Evolutionary conservation across 2,329 filamentous ascomycete genomes (phyloP), one percentile per base, ranked within the genome.

Genomic region (Diplodia corticola): DNA sequence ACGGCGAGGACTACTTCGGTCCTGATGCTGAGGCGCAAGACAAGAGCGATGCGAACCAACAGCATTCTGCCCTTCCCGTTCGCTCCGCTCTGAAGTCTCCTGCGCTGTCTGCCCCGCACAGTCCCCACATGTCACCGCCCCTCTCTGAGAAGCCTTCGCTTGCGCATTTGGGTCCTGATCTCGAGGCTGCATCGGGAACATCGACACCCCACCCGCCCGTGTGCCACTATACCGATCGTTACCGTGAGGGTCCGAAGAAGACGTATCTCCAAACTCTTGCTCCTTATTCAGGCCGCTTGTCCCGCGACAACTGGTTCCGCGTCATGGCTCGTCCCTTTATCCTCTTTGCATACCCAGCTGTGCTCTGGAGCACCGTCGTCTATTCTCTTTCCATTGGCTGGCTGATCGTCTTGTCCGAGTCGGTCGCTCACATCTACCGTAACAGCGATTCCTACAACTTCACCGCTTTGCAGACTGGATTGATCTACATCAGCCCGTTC

Each of bases 381-480:
- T 98, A 98, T 75, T 83, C 93, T 0, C 89, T 95, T 71, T 95
- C 93, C 0, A 86, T 98, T 6, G 94, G 94, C 44, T 98, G 94
- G 95, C 84, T 98, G 30, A 97, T 98, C 70, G 93, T 98, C 50
- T 86, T 98, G 1, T 97, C 93, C 0, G 93, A 98, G 77, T 91
- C 90, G 0, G 88, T 98, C 2, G 86, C 92, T 0, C 84, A 90
- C 67, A 90, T 98, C 68, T 98, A 92, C 77, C 87, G 91, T 44
- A 82, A 87, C 64, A 81, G 82, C 0, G 81, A 85, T 0, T 83
- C 83, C 0, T 98, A 98, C 80, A 86, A 93, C 70, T 98, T 98
- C 75, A 88, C 85, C 26, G 85, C 92, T 0, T 80, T 97, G 0
- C 89, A 92, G 68, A 91, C 91, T 0, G 94, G 94, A 7, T 83